Base-by-base conservation (phyloP, 164 flowering plant genomes). In the Vitis rupestris region DNA sequence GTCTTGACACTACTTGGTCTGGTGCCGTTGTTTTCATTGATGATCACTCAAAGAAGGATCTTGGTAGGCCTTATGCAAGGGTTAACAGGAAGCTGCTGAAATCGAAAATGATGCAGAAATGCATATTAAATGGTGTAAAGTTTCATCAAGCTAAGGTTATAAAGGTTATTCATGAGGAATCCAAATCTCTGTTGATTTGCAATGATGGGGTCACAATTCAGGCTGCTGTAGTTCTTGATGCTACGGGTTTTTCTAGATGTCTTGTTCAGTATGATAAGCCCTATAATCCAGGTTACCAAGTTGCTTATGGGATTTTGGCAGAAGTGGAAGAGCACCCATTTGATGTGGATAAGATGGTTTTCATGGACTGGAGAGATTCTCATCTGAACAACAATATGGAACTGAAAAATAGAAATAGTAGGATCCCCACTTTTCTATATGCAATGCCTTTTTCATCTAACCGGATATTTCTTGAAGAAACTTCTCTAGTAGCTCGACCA, bases 281-380 rank as follows among this genome's bases (percentile, higher is more conserved):
- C 10, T 91, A 91, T 70, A 91, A 93, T 63, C 98, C 97, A 0
- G 98, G 97, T 7, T 93, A 90, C 77, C 98, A 93, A 78, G 91
- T 91, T 67, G 98, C 98, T 11, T 93, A 93, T 76, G 98, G 98
- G 29, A 88, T 93, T 65, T 61, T 91, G 76, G 98, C 98, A 1
- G 97, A 90, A 74, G 98, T 93, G 0, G 96, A 93, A 71, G 93
- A 83, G 16, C 98, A 93, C 63, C 97, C 97, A 3, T 93, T 88
- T 83, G 97, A 91, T 80, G 76, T 88, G 31, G 86, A 93, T 74
- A 93, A 91, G 83, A 93, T 93, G 98, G 74, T 93, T 31, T 90
- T 93, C 76, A 93, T 93, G 98, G 98, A 93, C 54, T 93, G 98
- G 98, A 84, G 98, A 77, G 97, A 91, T 71, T 85, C 94, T 9